Evolutionary conservation across 2,329 filamentous ascomycete genomes (phyloP).

Genomic region (Sporothrix pseudoabietina): DNA sequence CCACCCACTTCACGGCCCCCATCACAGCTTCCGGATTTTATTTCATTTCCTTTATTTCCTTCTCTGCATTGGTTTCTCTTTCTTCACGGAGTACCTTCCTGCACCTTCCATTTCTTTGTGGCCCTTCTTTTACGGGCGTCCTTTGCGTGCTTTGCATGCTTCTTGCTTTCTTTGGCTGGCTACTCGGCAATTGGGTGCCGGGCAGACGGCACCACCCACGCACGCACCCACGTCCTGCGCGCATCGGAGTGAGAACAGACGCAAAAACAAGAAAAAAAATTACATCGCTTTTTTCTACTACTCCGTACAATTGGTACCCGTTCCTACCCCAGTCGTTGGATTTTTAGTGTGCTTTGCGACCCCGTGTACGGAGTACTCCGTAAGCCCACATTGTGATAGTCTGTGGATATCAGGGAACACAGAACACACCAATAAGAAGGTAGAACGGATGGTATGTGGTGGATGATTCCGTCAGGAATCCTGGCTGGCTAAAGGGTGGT

Average conservation of each 20-base stretch:
- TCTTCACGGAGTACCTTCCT: background rate
- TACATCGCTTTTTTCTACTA: background rate
- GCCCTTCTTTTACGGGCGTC: no score
- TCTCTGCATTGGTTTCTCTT: background rate
- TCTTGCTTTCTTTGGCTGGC: background rate
- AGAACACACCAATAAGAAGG: no score
- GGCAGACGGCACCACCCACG: background rate
- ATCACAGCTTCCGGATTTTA: conserved; percentile 6
- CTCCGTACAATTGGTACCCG: background rate
- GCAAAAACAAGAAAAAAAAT: background rate
- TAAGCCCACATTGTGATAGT: background rate
- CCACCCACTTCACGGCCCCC: background rate
- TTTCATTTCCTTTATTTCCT: background rate
- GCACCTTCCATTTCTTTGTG: background rate
- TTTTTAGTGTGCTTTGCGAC: background rate
- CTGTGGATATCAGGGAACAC: no score
- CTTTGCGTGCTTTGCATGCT: background rate
- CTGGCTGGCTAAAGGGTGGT: no score
- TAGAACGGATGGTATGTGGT: no score
- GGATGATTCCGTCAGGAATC: no score
- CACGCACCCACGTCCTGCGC: no score
- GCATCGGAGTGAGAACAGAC: background rate
- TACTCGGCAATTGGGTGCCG: conserved; percentile 26
- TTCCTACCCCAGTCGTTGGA: background rate
- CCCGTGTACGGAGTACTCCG: conserved; percentile 7